phyloP scores from a whole-genome alignment of 2,329 filamentous ascomycete species.

The Dactylonectria macrodidyma region DNA sequence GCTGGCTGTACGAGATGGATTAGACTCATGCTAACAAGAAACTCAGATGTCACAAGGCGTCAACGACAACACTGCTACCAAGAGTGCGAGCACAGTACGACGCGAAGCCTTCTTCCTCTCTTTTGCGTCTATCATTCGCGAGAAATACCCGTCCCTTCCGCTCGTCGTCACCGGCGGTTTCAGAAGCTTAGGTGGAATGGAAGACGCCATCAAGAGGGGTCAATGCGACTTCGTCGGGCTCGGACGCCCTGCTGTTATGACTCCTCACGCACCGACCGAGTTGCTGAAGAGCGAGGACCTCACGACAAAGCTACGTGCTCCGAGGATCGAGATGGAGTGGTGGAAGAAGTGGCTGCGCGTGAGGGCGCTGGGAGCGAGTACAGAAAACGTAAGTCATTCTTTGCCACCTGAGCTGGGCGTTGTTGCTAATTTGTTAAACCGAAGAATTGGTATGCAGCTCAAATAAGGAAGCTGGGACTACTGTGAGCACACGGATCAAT shows the following conservation, averaged over 20 bases:
- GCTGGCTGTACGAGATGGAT: not conserved
- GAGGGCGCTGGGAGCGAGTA: not conserved
- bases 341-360: not conserved
- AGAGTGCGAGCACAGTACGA: not conserved
- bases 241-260: not conserved
- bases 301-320: not conserved
- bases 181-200: not conserved
- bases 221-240: constrained; percentile 7
- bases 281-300: not conserved
- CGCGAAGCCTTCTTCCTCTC: constrained; percentile 5
- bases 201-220: not conserved
- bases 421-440: not conserved
- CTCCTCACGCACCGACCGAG: not conserved
- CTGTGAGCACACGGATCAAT: too few species aligned
- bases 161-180: constrained; percentile 3
- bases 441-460: not conserved
- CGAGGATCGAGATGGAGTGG: not conserved
- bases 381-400: not conserved
- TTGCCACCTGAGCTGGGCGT: not conserved
- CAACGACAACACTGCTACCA: not conserved
- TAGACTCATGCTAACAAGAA: not conserved
- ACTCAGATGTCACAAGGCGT: not conserved
- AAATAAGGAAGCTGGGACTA: not conserved
- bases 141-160: not conserved
- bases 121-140: not conserved